phyloP scores from a whole-genome alignment of 768 basidiomycete species.

The Tremella yokohamensis region DNA sequence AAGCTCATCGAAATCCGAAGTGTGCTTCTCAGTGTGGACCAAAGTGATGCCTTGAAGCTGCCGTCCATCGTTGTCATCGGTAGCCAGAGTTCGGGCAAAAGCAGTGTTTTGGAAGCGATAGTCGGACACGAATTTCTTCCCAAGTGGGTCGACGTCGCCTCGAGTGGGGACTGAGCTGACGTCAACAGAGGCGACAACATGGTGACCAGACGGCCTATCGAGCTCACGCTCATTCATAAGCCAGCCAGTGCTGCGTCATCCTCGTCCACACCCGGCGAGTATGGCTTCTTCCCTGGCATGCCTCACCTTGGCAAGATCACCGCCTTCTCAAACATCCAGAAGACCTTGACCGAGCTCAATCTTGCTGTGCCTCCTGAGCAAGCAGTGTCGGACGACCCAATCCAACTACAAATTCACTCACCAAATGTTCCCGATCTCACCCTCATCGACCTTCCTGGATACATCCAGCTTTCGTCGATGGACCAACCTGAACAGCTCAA shows the following conservation, averaged over 20 bases:
- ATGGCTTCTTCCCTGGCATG: conserved; percentile 89
- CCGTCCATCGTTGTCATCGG: conserved; percentile 98
- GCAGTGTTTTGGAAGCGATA: conserved; percentile 92
- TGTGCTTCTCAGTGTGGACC: conserved; percentile 93
- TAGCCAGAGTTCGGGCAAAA: conserved; percentile 97
- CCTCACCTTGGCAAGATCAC: conserved; percentile 78
- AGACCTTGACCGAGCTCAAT: conserved; percentile 89
- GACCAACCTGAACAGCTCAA: conserved; percentile 94
- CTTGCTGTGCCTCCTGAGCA: conserved; percentile 84
- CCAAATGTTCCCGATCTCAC: conserved; percentile 95
- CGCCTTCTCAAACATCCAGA: conserved; percentile 86
- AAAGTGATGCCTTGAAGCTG: conserved; percentile 86
- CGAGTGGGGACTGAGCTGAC: conserved; percentile 7
- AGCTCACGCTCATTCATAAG: conserved; percentile 92
- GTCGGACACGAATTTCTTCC: conserved; percentile 97
- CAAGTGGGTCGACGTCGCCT: conserved; percentile 63
- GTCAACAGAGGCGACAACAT: conserved; percentile 85
- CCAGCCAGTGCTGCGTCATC: conserved; percentile 57
- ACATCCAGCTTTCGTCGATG: conserved; percentile 88
- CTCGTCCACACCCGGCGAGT: conserved; percentile 63
- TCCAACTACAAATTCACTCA: conserved; percentile 94
- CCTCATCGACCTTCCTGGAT: conserved; percentile 94
- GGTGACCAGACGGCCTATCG: conserved; percentile 97
- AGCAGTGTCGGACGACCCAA: conserved; percentile 89
- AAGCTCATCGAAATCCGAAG: conserved; percentile 94